These are phyloP conservation scores for Blyttiomyces sp. DNA, from an alignment of 371 early-diverging fungal genomes.

Conservation along the genomic window DNA sequence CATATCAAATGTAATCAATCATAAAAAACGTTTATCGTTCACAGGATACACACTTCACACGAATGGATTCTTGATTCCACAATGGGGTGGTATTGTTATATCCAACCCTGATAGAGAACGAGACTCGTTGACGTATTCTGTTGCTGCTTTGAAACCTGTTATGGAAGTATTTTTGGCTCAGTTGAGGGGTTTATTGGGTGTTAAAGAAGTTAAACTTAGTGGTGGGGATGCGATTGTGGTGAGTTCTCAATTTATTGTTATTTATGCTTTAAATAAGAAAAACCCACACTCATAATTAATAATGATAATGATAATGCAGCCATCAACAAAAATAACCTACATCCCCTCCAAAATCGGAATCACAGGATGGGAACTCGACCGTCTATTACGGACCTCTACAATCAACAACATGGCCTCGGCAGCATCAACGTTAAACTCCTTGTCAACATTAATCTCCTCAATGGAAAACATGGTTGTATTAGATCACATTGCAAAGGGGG, in stretches of 20 bases:
- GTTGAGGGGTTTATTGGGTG: constrained; percentile 74
- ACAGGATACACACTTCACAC: too few relatives aligned
- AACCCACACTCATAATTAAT: too few relatives aligned
- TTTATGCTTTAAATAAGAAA: not conserved
- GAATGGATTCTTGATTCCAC: constrained; percentile 85
- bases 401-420: constrained; percentile 70
- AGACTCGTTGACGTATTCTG: not conserved
- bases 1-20: too few relatives aligned
- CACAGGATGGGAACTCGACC: constrained; percentile 74
- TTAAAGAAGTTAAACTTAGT: constrained; percentile 32
- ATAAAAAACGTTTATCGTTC: too few relatives aligned
- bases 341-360: constrained; percentile 37
- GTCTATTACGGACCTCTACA: constrained; percentile 61
- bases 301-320: too few relatives aligned
- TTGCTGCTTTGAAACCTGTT: constrained; percentile 60
- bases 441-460: constrained; percentile 71
- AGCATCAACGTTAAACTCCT: constrained; percentile 69
- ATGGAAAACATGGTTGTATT: constrained; percentile 89
- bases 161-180: constrained; percentile 79
- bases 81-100: constrained; percentile 90
- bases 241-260: not conserved
- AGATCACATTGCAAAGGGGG: constrained; percentile 72
- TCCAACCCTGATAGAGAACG: constrained; percentile 45
- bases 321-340: too few relatives aligned
- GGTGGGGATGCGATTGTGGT: constrained; percentile 11